Base-by-base conservation (phyloP, 2,329 filamentous ascomycete species). In the Talaromyces sp. region DNA sequence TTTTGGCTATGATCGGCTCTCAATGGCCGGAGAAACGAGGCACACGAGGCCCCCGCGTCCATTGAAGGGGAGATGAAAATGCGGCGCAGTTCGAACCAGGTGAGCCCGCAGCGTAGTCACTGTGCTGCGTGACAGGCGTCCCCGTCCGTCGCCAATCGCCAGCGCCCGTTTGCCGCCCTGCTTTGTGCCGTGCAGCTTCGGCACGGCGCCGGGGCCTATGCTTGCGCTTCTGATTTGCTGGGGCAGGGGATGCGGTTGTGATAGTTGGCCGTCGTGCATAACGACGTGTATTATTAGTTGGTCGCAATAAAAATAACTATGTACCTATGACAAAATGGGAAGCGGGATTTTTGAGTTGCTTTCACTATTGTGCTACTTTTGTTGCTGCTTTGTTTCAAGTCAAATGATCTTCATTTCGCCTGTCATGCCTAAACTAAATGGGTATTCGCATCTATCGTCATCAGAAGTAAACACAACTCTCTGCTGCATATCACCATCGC, bases 391-490 rank as follows among this genome's bases (percentile, higher is more conserved):
- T 31, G 6, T 31, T 31, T 27, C 26, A 27, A 27, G 26, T 27
- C 26, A 27, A 21, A 19, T 21, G 38, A 43, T 21, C 8, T 43
- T 43, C 19, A 43, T 43, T 31, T 31, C 29, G 29, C 29, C 7
- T 31, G 10, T 31, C 29, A 31, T 10, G 29, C 29, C 38, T 48
- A 46, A 51, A 51, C 19, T 38, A 57, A 35, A 57, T 51, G 55
- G 55, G 55, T 57, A 57, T 57, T 57, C 29, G 43, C 41, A 35
- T 57, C 55, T 51, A 51, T 51, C 43, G 46, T 46, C 41, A 56
- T 29, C 31, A 21, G 3, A 57, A 51, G 46, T 43, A 19, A 21
- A n/a, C 12, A 51, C 24, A 14, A 19, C 46, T 51, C 19, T 51
- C 24, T 17, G 46, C 24, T 51, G 46, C 8, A 27, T 26, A 14